A percentile compares a stretch with the other conserved stretches of the same genome.
Conservation (phyloP, 768 basidiomycete genomes). For the Coprinellus micaceus region DNA sequence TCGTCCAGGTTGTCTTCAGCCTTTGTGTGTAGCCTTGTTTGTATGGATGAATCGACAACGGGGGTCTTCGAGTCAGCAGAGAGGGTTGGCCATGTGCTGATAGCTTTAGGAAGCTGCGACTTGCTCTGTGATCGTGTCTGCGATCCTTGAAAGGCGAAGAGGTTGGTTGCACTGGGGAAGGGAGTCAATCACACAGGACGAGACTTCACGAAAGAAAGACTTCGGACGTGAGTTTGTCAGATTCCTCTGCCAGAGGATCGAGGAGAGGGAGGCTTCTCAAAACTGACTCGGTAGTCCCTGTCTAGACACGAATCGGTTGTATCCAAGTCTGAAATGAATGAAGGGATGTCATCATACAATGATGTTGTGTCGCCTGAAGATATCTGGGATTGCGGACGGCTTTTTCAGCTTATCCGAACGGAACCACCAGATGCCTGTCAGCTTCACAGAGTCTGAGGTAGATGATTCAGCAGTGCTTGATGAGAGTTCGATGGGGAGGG, state of each 20-base stretch:
- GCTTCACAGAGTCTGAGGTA: constrained; percentile 10
- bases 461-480: constrained; percentile 11
- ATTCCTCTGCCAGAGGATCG: constrained; percentile 66
- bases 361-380: constrained; percentile 63
- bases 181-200: constrained; percentile 13
- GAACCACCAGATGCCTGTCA: constrained; percentile 76
- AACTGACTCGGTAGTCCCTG: constrained; percentile 73
- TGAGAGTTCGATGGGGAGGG: constrained; percentile 33
- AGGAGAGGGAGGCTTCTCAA: constrained; percentile 67
- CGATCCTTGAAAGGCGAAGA: constrained; percentile 78
- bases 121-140: constrained; percentile 46
- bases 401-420: constrained; percentile 38
- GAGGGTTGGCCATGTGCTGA: constrained; percentile 68
- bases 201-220: constrained; percentile 8
- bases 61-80: constrained; percentile 37
- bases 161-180: constrained; percentile 58
- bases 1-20: constrained; percentile 35
- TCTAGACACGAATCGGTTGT: constrained; percentile 41
- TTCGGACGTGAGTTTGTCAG: constrained; percentile 61
- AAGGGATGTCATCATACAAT: constrained; percentile 47
- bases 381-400: constrained; percentile 59
- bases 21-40: constrained; percentile 28
- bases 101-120: constrained; percentile 51
- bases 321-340: neutral
- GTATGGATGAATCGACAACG: constrained; percentile 60